Conservation (phyloP, 2,329 filamentous ascomycete species). For the Chaetomiaceae sp. region DNA sequence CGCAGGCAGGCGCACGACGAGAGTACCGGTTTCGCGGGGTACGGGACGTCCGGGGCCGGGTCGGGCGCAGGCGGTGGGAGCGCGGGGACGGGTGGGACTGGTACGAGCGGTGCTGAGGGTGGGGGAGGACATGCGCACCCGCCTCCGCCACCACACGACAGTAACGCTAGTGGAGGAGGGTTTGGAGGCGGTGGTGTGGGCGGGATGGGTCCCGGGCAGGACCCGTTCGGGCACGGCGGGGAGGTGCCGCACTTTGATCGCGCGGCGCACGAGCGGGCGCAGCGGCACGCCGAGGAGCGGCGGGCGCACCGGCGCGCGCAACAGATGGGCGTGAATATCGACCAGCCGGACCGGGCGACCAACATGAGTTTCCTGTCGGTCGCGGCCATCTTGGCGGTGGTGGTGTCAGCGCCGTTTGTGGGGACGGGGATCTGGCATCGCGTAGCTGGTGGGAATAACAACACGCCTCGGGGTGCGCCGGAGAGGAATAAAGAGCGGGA, state of each 20-base stretch:
- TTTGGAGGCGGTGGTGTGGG: slow-evolving; percentile 22
- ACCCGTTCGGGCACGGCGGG: slow-evolving; percentile 36
- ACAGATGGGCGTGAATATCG: slow-evolving; percentile 26
- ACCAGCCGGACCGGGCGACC: slow-evolving; percentile 36
- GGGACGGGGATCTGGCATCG: slow-evolving; percentile 32
- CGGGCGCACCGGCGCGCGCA: slow-evolving; percentile 31
- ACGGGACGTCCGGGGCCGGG: not conserved
- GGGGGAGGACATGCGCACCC: too few relatives aligned
- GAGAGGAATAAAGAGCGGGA: not conserved
- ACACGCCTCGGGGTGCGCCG: not conserved
- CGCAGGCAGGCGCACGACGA: slow-evolving; percentile 47
- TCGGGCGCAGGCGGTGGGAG: not conserved
- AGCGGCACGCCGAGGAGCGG: slow-evolving; percentile 34
- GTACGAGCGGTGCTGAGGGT: too few relatives aligned
- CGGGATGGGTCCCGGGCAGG: slow-evolving; percentile 57
- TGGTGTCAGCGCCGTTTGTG: slow-evolving; percentile 40
- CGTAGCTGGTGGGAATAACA: too few relatives aligned
- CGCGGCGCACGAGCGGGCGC: slow-evolving; percentile 61
- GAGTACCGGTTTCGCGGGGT: slow-evolving; percentile 26
- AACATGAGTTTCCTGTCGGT: slow-evolving; percentile 45
- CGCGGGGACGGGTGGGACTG: too few relatives aligned
- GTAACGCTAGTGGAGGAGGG: slow-evolving; percentile 2
- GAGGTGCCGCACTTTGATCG: slow-evolving; percentile 75
- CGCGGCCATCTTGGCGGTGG: slow-evolving; percentile 40
- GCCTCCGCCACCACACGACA: not conserved